Percentiles rank a stretch among this genome's conserved stretches.
Conservation (phyloP, 2,329 filamentous ascomycete genomes). For the Cyanodermella asteris region DNA sequence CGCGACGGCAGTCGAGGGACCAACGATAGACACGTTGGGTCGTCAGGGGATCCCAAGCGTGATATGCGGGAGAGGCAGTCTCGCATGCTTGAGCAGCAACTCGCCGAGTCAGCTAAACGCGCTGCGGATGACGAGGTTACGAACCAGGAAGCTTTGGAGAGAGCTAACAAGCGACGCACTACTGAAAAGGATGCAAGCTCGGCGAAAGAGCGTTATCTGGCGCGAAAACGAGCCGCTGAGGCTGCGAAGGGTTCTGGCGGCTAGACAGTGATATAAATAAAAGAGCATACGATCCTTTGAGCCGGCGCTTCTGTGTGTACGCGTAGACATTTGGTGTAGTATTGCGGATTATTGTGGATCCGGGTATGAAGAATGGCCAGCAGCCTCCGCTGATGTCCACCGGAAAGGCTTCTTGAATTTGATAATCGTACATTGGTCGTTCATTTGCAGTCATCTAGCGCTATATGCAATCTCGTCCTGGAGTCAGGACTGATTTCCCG, state of each 20-base stretch:
- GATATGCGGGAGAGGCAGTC: constrained; percentile 5
- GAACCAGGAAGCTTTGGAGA: neutral
- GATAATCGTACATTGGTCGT: too few relatives aligned
- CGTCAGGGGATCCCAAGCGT: constrained; percentile 6
- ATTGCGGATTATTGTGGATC: too few relatives aligned
- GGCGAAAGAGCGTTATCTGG: constrained; percentile 39
- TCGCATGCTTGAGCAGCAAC: neutral
- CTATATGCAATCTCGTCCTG: too few relatives aligned
- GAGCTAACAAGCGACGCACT: neutral
- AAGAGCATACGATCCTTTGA: too few relatives aligned
- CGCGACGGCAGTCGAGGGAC: constrained; percentile 3
- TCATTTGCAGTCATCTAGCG: too few relatives aligned
- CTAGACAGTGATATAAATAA: too few relatives aligned
- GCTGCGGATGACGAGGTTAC: neutral
- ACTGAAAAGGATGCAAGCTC: neutral
- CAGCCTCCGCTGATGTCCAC: too few relatives aligned
- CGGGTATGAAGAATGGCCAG: too few relatives aligned
- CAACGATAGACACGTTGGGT: constrained; percentile 4
- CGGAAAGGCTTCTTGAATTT: too few relatives aligned
- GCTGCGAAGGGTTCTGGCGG: constrained; percentile 10
- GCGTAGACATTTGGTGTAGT: too few relatives aligned
- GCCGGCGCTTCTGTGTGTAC: too few relatives aligned
- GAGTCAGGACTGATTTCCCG: too few relatives aligned
- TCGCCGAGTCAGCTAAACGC: constrained; percentile 1
- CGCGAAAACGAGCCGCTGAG: constrained; percentile 33